Evolutionary conservation across 257 asterid genomes (phyloP).

Genomic region (Solanum arcanum): DNA sequence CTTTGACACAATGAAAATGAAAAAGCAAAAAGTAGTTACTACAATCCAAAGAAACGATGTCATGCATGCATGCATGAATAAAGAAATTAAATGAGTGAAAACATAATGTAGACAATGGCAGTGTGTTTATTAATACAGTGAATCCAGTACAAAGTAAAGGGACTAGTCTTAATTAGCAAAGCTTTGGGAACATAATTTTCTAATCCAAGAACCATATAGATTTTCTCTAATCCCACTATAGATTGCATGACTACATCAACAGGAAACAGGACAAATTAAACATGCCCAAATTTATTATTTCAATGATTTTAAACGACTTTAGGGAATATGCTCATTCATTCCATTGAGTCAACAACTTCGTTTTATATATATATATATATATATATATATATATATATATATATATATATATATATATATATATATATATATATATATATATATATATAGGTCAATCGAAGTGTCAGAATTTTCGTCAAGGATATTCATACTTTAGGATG

Average conservation of each 20-base stretch:
- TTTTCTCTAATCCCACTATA: not conserved
- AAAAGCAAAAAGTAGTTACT: not conserved
- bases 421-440: too few species aligned
- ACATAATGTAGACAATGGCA: not conserved
- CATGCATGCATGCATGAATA: not conserved
- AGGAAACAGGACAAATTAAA: not conserved
- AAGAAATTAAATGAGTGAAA: not conserved
- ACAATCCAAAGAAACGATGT: not conserved
- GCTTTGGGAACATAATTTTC: not conserved
- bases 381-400: not conserved
- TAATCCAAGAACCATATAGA: not conserved
- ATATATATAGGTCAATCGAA: too few species aligned
- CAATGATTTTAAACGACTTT: not conserved
- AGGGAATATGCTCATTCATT: not conserved
- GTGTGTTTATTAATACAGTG: not conserved
- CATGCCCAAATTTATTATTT: not conserved
- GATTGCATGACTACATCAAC: not conserved
- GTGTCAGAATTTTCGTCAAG: too few species aligned
- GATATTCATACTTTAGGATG: too few species aligned
- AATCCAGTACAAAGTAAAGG: not conserved
- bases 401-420: too few species aligned
- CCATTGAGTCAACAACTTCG: not conserved
- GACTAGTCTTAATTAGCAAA: not conserved
- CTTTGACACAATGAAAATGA: not conserved
- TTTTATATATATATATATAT: not conserved